Conservation (phyloP, 768 basidiomycete genomes). For the Lactarius akahatsu region DNA sequence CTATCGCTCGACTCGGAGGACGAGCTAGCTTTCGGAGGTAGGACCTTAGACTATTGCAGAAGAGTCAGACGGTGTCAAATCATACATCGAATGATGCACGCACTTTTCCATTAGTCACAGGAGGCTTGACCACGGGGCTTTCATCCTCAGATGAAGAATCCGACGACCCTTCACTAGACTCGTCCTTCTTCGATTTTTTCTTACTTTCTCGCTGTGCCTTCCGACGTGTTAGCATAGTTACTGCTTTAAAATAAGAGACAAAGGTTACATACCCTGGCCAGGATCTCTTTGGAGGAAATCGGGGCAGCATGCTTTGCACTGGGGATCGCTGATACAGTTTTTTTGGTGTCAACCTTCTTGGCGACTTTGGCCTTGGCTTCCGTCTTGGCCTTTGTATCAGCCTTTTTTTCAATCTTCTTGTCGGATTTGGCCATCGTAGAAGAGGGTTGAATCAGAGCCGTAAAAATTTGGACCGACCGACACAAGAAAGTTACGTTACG, state of each 20-base stretch:
- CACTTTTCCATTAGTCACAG: conserved; percentile 19
- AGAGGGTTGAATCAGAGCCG: conserved; percentile 23
- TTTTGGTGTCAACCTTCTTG: conserved; percentile 37
- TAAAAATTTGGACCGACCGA: conserved; percentile 19
- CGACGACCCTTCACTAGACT: conserved; percentile 34
- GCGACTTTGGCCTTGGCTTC: conserved; percentile 35
- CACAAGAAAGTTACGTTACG: conserved; percentile 7
- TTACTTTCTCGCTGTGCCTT: conserved; percentile 21
- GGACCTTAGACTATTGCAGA: conserved; percentile 36
- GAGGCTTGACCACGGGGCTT: conserved; percentile 38
- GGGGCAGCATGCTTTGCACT: conserved; percentile 33
- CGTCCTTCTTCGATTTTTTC: conserved; percentile 31
- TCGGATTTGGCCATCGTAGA: conserved; percentile 42
- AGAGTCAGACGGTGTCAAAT: background rate
- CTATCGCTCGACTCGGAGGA: conserved; percentile 31
- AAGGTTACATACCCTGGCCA: conserved; percentile 38
- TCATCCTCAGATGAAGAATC: conserved; percentile 40
- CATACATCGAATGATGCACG: background rate
- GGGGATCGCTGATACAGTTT: conserved; percentile 23
- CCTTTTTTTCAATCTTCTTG: conserved; percentile 43
- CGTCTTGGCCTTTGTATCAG: conserved; percentile 39
- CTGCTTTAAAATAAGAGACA: background rate
- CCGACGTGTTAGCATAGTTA: background rate
- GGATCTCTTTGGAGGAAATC: conserved; percentile 44
- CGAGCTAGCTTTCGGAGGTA: conserved; percentile 31